Base-by-base conservation (phyloP, 495 filamentous ascomycete genomes). In the Aspergillus olivimuriae region DNA sequence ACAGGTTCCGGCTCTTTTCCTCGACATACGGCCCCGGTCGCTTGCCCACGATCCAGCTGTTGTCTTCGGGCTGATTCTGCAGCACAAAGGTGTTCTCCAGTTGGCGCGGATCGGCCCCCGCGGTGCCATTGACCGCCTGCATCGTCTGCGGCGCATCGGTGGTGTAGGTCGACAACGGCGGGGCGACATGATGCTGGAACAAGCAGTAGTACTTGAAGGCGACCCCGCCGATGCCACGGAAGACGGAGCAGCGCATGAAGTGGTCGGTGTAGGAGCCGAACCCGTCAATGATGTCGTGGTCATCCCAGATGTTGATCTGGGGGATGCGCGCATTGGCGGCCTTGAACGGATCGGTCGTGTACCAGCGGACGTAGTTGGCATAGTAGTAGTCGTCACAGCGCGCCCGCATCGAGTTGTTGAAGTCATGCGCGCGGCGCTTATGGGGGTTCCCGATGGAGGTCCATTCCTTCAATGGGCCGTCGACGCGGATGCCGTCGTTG, bases 261-360 rank as follows among this genome's bases (percentile, higher is more conserved):
- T 87, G 81, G 52, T 95, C 86, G 2, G 86, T 86, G 61, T 97
- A 95, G 1, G 85, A 89, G 2, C 91, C 91, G 51, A 94, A 95
- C 4, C 89, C 89, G 53, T 95, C 89, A 50, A 91, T 91, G 50
- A 91, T 91, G 62, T 88, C 75, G 59, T 94, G 89, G 55, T 94
- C 88, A 61, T 94, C 90, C 89, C 91, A 97, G 32, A 95, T 83
- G 59, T 95, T 95, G 56, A 97, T 61, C 63, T 94, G 88, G 1
- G 91, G 81, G 54, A 97, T 97, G 55, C 85, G 82, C 10, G 78
- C 83, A 52, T 95, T 97, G 26, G 85, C 87, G 11, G 73, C 64
- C 4, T 86, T 81, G 65, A 95, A 97, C 0, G 89, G 86, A 53
- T 90, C 82, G 12, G 76, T 84, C 26, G 74, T 73, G 57, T 92